Evolutionary conservation across 1,139 yeast species (phyloP).

Genomic region (Pneumocystis carinii): DNA sequence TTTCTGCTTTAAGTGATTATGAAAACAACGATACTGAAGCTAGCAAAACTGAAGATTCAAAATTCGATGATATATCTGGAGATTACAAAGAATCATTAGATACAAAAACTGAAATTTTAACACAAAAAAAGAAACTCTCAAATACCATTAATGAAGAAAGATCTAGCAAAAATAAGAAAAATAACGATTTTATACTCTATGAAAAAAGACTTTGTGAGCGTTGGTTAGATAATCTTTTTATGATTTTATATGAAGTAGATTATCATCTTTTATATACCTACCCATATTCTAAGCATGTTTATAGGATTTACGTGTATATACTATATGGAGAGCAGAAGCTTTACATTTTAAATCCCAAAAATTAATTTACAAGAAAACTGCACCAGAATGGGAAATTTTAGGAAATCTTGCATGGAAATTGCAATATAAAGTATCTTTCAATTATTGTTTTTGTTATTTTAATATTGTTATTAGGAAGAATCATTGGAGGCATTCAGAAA

Average conservation of each 20-base stretch:
- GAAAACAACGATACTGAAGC: not conserved
- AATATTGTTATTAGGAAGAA: slow-evolving; percentile 25
- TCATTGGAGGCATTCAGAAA: slow-evolving; percentile 69
- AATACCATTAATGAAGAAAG: not conserved
- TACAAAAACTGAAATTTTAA: not conserved
- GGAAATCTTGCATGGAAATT: slow-evolving; percentile 71
- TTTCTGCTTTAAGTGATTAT: not conserved
- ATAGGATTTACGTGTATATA: slow-evolving; percentile 59
- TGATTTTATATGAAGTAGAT: slow-evolving; percentile 53
- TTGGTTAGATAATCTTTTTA: slow-evolving; percentile 82
- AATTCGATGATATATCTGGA: not conserved
- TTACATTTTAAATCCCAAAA: slow-evolving; percentile 67
- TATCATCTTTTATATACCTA: not conserved
- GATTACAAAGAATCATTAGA: not conserved
- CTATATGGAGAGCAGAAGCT: slow-evolving; percentile 86
- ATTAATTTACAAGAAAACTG: slow-evolving; percentile 58
- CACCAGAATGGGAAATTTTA: slow-evolving; percentile 86
- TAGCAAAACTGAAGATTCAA: not conserved
- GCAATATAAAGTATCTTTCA: slow-evolving; percentile 40
- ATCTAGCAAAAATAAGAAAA: slow-evolving; percentile 1
- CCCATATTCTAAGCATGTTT: not conserved
- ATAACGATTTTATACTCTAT: slow-evolving; percentile 30
- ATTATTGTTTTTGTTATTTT: not conserved
- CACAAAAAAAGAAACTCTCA: not conserved
- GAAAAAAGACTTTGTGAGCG: slow-evolving; percentile 80